Percentiles rank a stretch among this genome's conserved stretches.
Evolutionary conservation across 192 early-diverging fungal species (phyloP).

Genomic region (Coemansia sp.): DNA sequence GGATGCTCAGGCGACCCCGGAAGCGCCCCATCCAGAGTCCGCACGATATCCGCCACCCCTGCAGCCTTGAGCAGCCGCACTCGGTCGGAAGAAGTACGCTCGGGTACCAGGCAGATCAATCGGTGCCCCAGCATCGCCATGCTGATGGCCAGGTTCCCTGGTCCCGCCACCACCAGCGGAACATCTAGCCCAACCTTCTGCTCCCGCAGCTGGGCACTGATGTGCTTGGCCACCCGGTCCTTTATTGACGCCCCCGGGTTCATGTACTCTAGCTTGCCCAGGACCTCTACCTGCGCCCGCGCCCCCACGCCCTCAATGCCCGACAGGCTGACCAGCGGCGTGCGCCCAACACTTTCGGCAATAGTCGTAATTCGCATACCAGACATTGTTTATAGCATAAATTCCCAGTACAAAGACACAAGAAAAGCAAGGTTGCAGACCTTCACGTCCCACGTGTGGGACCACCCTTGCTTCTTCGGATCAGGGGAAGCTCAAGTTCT

Average conservation of each 20-base stretch:
- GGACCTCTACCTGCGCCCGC: slow-evolving; percentile 46
- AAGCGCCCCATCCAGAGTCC: slow-evolving; percentile 60
- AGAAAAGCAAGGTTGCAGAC: neutral
- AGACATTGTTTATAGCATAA: slow-evolving; percentile 1
- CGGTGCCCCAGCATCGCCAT: slow-evolving; percentile 52
- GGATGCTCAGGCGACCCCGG: slow-evolving; percentile 62
- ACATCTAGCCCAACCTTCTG: slow-evolving; percentile 12
- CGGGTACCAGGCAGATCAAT: slow-evolving; percentile 53
- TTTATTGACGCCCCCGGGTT: slow-evolving; percentile 69
- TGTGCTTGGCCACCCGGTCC: slow-evolving; percentile 61
- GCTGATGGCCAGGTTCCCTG: slow-evolving; percentile 66
- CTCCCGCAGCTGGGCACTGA: slow-evolving; percentile 26
- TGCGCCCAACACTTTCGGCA: slow-evolving; percentile 51
- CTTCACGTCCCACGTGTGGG: too few species aligned
- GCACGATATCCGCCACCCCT: slow-evolving; percentile 61
- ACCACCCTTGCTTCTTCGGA: too few species aligned
- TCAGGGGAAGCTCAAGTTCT: too few species aligned
- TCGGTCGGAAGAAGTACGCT: slow-evolving; percentile 66
- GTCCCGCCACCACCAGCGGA: slow-evolving; percentile 61
- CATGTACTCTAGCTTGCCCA: slow-evolving; percentile 71
- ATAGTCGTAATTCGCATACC: slow-evolving; percentile 12
- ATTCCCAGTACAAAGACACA: neutral
- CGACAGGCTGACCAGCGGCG: slow-evolving; percentile 52
- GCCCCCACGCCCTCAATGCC: slow-evolving; percentile 8
- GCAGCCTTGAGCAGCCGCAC: slow-evolving; percentile 60